Evolutionary conservation across 768 basidiomycete genomes (phyloP), one percentile per base, ranked within the genome.

Genomic region (Daedaleopsis nitida): DNA sequence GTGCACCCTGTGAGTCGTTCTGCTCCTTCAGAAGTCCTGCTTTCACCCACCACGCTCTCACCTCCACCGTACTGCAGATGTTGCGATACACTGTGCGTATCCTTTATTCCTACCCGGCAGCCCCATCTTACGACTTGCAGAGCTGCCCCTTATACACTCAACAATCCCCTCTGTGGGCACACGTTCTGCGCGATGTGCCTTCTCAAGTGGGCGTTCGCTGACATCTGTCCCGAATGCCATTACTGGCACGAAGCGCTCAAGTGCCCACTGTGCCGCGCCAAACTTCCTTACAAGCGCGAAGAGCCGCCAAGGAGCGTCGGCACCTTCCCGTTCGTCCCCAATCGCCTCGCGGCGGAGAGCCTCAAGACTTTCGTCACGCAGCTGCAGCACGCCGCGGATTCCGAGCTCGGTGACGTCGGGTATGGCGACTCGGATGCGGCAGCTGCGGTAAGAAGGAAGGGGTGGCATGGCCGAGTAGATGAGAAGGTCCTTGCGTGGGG

Each of bases 151-250:
- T 85, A 85, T 67, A 73, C 75, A 35, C 73, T 88, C 45, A 81
- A 77, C 58, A 81, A 85, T 17, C 76, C 75, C 13, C 74, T 76
- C 47, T 89, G 88, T 62, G 88, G 88, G 10, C 88, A 90, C 68
- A 82, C 86, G 5, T 89, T 86, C 68, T 89, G 86, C 69, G 83
- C 84, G 34, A 74, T 85, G 51, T 88, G 86, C 72, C 84, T 87
- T 61, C 72, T 89, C 37, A 83, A 83, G 67, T 87, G 86, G 84
- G 84, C 84, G 73, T 88, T 88, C 76, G 85, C 86, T 66, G 82
- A 83, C 52, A 73, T 88, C 32, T 86, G 88, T 72, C 76, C 75
- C 50, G 77, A 76, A 0, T 89, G 88, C 68, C 86, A 86, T 32
- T 75, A 76, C 37, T 90, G 88, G 88, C 88, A 88, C 63, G 83